Base-by-base conservation (phyloP, 2,329 filamentous ascomycete genomes). In the Pseudocercospora musae region DNA sequence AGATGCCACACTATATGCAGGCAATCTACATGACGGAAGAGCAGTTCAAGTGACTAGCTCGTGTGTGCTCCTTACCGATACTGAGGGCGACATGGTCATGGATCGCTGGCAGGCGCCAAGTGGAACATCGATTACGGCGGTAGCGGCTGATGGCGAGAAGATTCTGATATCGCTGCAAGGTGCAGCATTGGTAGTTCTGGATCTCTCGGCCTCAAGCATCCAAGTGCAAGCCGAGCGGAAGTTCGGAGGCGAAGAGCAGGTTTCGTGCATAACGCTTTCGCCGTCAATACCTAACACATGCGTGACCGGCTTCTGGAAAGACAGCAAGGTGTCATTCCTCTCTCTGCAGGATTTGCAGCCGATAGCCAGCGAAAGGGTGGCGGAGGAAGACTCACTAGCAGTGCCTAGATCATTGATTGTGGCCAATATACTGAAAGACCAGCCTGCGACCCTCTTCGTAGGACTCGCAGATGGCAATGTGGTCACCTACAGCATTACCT, bases 391-490 rank as follows among this genome's bases (percentile, higher is more conserved):
- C 61, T 87, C 86, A 48, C 84, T 89, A 7, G 92, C 91, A 0
- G 88, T 97, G 27, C 93, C 95, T 0, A 85, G 94, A 65, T 92
- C 92, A 57, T 83, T 98, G 27, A 85, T 88, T 0, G 83, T 98
- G 7, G 89, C 91, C 4, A 88, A 93, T 64, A 83, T 98, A 3
- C 84, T 97, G 31, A 74, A 77, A 11, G 76, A 82, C 49, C 87
- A 88, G 13, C 81, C 82, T 6, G 89, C 92, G 0, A 96, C 90
- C 0, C 81, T 99, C 0, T 90, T 99, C 64, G 84, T 96, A 31
- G 90, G 94, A 11, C 90, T 97, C 84, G 92, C 96, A 53, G 94
- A 98, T 76, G 95, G 95, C 3, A 91, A 90, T 64, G 90, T 99
- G 0, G 84, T 96, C 56, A 95, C 90, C 0, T 98, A 93, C 73